Conservation (phyloP, 2,329 filamentous ascomycete species). For the Didymosphaeria variabile region DNA sequence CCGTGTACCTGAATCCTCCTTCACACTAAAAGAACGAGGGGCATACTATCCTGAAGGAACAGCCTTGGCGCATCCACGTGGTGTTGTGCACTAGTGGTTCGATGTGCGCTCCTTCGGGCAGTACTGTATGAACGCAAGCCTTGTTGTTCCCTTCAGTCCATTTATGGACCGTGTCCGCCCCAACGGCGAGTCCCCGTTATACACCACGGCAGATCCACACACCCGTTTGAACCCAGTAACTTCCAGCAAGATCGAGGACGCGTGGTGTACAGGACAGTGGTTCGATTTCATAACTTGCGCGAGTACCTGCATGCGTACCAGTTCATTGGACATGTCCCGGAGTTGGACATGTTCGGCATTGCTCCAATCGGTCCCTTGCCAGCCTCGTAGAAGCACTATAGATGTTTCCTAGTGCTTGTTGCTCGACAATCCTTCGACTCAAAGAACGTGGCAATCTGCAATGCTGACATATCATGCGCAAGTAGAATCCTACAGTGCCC, state of each 20-base stretch:
- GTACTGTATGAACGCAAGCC: neutral
- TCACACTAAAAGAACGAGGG: neutral
- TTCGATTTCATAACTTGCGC: neutral
- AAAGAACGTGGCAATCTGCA: constrained; percentile 14
- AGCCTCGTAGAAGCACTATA: constrained; percentile 9
- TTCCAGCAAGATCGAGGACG: neutral
- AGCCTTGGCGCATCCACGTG: neutral
- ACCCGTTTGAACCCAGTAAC: neutral
- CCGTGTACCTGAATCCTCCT: constrained; percentile 5
- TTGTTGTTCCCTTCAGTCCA: neutral
- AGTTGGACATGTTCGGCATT: neutral
- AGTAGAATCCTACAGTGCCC: constrained; percentile 7
- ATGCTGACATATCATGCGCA: constrained; percentile 12
- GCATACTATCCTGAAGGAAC: neutral
- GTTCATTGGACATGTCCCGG: neutral
- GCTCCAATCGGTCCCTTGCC: constrained; percentile 1
- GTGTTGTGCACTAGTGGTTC: neutral
- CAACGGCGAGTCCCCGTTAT: constrained; percentile 1
- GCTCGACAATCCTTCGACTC: constrained; percentile 5
- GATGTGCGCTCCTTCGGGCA: neutral
- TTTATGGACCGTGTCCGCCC: neutral
- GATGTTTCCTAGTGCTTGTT: constrained; percentile 9
- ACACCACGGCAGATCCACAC: constrained; percentile 1
- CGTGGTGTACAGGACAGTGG: constrained; percentile 6
- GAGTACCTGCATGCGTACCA: constrained; percentile 1